Evolutionary conservation across 768 basidiomycete species (phyloP), one percentile per base, ranked within the genome.

Genomic region (Lactarius hengduanensis): DNA sequence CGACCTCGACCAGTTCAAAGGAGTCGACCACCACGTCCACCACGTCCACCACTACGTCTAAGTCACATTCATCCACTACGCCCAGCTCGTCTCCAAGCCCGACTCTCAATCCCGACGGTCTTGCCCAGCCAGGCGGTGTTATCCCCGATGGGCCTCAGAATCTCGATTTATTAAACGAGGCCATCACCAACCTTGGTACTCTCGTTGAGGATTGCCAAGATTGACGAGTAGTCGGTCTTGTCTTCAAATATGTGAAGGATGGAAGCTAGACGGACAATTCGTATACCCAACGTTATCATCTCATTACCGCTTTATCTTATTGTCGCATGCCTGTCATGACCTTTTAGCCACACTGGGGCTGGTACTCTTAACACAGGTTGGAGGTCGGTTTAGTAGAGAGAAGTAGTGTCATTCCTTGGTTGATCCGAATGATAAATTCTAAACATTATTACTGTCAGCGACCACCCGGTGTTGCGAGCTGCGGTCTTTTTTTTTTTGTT

Each of bases 211-310:
- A 28, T 41, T 47, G 13, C 28, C 34, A 34, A 9, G 7, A 8
- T n/a, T 4, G 26, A 26, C 6, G 3, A 28, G 6, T 63, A 63
- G 65, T 54, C 22, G 30, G 16, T 10, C 22, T 57, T 58, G 4
- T 47, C n/a, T 56, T 30, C 20, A 10, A 56, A 20, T 56, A 56
- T 2, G 28, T 56, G 26, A 28, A 13, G 32, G 16, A n/a, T 9
- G 57, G 50, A 11, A 11, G 36, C 16, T n/a, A 18, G n/a, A 30
- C 9, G 9, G 36, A 55, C 18, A 55, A 63, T 20, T 36, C 30
- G 26, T 63, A 63, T 67, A 67, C 66, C 66, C 66, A 30, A 45
- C 18, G 22, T 36, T 34, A 59, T 62, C 41, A 62, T 53, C 40
- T 45, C n/a, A 32, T 54, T 41, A 63, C 11, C 11, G 45, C 62